Conservation (phyloP, 352 stramenopile genomes). For the Globisporangium paroecandrum region DNA sequence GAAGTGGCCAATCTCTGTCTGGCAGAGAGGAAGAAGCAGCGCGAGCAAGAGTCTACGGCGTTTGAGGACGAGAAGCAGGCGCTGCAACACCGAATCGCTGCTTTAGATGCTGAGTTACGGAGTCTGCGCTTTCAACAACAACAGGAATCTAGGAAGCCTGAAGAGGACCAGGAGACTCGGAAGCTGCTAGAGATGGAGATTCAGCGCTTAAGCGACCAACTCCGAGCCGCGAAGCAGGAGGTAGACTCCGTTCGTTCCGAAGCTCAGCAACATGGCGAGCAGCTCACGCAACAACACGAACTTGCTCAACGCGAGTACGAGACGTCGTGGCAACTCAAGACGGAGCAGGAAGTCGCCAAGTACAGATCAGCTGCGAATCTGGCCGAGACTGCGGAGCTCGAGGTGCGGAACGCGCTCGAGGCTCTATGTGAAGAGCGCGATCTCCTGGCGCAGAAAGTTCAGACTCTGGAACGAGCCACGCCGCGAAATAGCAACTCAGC, state of each 20-base stretch:
- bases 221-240: conserved; percentile 6
- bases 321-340: not conserved
- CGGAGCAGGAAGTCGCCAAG: conserved; percentile 10
- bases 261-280: not conserved
- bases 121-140: conserved; percentile 2
- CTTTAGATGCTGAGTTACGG: conserved; percentile 11
- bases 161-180: not conserved
- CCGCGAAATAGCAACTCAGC: conserved; percentile 12
- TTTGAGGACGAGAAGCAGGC: conserved; percentile 28
- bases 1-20: conserved; percentile 72
- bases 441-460: conserved; percentile 18
- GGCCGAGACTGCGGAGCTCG: conserved; percentile 14
- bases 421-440: conserved; percentile 24
- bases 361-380: conserved; percentile 15
- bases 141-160: not conserved
- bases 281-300: not conserved
- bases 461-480: conserved; percentile 14
- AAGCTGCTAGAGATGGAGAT: conserved; percentile 5
- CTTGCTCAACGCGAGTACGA: not conserved
- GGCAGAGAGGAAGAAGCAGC: conserved; percentile 62
- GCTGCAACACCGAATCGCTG: conserved; percentile 21
- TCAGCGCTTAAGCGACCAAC: not conserved
- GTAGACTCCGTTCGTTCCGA: not conserved
- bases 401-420: conserved; percentile 14
- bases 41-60: conserved; percentile 31